Evolutionary conservation across 2,329 filamentous ascomycete species (phyloP).

Genomic region (Beauveria medogensis): DNA sequence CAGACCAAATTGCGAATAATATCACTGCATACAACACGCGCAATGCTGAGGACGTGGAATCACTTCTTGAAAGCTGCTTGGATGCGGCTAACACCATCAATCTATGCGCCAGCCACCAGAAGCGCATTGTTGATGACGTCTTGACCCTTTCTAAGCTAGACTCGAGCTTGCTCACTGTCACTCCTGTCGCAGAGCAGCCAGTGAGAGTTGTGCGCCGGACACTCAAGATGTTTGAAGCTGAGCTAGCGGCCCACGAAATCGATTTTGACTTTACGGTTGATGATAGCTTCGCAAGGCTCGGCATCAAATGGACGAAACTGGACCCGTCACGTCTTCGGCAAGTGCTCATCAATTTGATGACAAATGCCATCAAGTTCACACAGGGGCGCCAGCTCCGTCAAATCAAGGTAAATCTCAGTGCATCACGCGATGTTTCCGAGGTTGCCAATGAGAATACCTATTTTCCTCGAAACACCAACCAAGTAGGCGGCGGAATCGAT

Average conservation of each 20-base stretch:
- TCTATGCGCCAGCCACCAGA: constrained; percentile 72
- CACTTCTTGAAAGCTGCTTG: constrained; percentile 47
- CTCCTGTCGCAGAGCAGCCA: constrained; percentile 62
- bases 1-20: constrained; percentile 58
- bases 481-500: constrained; percentile 27
- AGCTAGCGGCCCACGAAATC: constrained; percentile 64
- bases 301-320: constrained; percentile 63
- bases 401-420: constrained; percentile 59
- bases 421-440: constrained; percentile 45
- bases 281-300: constrained; percentile 55
- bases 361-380: constrained; percentile 58
- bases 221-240: constrained; percentile 72
- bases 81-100: constrained; percentile 78
- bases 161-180: constrained; percentile 61
- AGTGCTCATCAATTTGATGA: constrained; percentile 68
- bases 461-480: constrained; percentile 37
- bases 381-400: constrained; percentile 49
- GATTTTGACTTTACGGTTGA: constrained; percentile 61
- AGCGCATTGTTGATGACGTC: constrained; percentile 62
- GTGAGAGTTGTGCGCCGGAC: constrained; percentile 59
- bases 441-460: constrained; percentile 34
- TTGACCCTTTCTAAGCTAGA: constrained; percentile 62
- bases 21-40: constrained; percentile 35
- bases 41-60: constrained; percentile 36
- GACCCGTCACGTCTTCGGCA: constrained; percentile 69